These are phyloP conservation scores for Pichia phayaonensis DNA, from an alignment of 805 yeast species.

Conservation along the genomic window DNA sequence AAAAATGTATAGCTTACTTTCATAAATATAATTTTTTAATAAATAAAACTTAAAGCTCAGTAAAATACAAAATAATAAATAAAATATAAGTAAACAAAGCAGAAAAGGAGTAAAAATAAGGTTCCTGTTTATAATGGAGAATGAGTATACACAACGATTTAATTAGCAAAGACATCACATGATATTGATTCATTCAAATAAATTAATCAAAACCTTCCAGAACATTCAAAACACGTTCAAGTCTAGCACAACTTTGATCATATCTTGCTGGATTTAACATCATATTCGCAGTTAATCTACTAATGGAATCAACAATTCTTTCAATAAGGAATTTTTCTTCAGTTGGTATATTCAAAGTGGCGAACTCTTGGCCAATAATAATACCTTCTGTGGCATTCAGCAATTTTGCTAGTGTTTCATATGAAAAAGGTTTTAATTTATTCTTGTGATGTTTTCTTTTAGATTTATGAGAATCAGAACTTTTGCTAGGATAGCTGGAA, in stretches of 20 bases:
- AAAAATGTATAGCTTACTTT: neutral
- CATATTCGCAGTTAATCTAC: conserved; percentile 86
- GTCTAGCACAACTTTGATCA: conserved; percentile 69
- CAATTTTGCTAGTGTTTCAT: conserved; percentile 41
- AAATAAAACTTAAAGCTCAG: neutral
- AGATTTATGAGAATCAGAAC: conserved; percentile 3
- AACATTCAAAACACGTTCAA: conserved; percentile 76
- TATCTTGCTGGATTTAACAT: conserved; percentile 75
- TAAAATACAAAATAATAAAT: neutral
- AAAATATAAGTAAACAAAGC: neutral
- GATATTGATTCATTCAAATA: neutral
- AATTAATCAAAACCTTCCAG: conserved; percentile 63
- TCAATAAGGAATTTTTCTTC: conserved; percentile 77
- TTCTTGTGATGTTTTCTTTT: conserved; percentile 13
- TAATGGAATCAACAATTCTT: conserved; percentile 75
- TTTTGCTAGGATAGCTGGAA: neutral
- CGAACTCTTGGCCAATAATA: conserved; percentile 63
- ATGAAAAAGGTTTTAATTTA: conserved; percentile 28
- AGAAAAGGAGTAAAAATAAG: neutral
- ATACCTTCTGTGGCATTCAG: conserved; percentile 55
- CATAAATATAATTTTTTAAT: neutral
- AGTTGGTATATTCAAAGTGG: conserved; percentile 60
- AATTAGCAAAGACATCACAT: neutral
- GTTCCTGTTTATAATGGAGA: neutral
- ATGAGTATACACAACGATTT: neutral